Conservation (phyloP, 441 rosid species). For the Syzygium malaccense region DNA sequence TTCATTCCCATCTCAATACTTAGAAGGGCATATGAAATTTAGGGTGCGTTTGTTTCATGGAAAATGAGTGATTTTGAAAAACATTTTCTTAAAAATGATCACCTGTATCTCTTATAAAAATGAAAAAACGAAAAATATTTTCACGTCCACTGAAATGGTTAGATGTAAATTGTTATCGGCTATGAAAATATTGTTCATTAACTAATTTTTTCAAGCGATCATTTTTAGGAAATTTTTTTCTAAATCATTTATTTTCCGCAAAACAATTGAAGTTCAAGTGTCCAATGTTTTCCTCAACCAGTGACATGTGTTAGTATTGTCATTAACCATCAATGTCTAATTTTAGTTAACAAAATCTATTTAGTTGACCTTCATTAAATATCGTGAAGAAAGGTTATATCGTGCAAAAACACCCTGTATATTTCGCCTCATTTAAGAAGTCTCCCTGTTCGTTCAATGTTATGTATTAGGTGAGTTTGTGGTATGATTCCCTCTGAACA, state of each 20-base stretch:
- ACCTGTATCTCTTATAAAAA: not conserved
- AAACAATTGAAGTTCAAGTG: not conserved
- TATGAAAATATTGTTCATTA: not conserved
- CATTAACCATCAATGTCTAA: not conserved
- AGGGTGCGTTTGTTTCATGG: not conserved
- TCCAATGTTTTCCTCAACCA: not conserved
- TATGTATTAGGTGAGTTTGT: not conserved
- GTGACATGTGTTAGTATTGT: not conserved
- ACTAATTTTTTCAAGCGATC: not conserved
- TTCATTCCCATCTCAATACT: not conserved
- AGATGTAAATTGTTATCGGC: not conserved
- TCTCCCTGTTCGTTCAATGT: not conserved
- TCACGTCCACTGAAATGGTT: not conserved
- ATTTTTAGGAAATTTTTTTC: not conserved
- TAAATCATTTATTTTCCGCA: not conserved
- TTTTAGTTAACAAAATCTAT: not conserved
- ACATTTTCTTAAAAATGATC: not conserved
- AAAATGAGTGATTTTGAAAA: not conserved
- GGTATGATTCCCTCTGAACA: not conserved
- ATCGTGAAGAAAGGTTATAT: not conserved
- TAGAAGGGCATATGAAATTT: not conserved
- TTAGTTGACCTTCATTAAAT: not conserved
- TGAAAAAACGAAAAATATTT: not conserved
- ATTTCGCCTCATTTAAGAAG: not conserved
- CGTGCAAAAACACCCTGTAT: not conserved